phyloP scores from a whole-genome alignment of 257 asterid genomes.

The Hygrophila difformis region DNA sequence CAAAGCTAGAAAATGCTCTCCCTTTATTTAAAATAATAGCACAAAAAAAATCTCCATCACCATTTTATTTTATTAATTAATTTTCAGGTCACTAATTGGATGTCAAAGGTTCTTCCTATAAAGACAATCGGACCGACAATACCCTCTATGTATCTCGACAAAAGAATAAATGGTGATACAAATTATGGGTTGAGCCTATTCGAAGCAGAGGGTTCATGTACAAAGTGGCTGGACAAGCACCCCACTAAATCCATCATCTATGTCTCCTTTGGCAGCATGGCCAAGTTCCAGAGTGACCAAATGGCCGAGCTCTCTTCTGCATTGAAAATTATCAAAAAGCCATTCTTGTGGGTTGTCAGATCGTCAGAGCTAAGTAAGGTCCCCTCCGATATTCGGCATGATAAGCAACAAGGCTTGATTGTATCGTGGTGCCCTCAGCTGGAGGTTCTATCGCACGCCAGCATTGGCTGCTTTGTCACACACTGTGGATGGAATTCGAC shows the following conservation, averaged over 20 bases:
- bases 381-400: constrained; percentile 17
- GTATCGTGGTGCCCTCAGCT: constrained; percentile 32
- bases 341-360: constrained; percentile 34
- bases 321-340: constrained; percentile 17
- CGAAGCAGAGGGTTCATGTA: constrained; percentile 22
- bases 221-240: constrained; percentile 24
- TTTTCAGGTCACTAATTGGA: constrained; percentile 26
- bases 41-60: too few species aligned
- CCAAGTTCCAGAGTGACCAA: constrained; percentile 14
- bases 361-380: constrained; percentile 25
- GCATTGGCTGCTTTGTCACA: constrained; percentile 22
- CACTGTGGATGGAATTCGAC: constrained; percentile 39
- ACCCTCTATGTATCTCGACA: constrained; percentile 44
- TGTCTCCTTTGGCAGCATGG: constrained; percentile 32
- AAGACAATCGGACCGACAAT: constrained; percentile 39
- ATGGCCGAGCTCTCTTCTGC: constrained; percentile 33
- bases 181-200: constrained; percentile 33
- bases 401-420: constrained; percentile 23
- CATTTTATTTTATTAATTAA: too few species aligned
- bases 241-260: constrained; percentile 21
- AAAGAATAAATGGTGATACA: constrained; percentile 23
- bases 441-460: constrained; percentile 23
- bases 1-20: too few species aligned
- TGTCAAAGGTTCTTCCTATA: constrained; percentile 21
- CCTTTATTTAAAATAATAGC: neutral